Evolutionary conservation across 2,329 filamentous ascomycete species (phyloP).

Genomic region (Graphium sp.): DNA sequence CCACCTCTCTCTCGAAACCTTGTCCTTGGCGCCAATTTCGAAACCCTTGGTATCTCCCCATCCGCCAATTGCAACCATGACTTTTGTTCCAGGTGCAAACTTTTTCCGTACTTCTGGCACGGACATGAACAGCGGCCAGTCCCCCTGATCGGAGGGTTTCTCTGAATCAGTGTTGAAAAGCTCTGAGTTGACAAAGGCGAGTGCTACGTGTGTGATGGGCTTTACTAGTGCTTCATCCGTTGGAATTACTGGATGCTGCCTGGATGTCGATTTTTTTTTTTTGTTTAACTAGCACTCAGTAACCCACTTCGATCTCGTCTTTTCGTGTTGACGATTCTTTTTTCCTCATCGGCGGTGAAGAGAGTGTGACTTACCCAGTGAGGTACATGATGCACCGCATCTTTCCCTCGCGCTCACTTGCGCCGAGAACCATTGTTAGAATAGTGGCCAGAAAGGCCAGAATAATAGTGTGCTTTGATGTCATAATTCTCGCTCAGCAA

Average conservation of each 20-base stretch:
- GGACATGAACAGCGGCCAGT: constrained; percentile 36
- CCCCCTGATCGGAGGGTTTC: constrained; percentile 11
- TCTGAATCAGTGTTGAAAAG: constrained; percentile 31
- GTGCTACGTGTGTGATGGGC: constrained; percentile 36
- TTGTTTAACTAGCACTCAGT: neutral
- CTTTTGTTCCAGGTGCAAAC: constrained; percentile 35
- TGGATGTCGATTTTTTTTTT: constrained; percentile 9
- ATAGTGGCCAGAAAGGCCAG: no score
- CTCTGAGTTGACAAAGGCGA: constrained; percentile 39
- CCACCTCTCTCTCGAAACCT: constrained; percentile 35
- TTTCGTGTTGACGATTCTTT: no score
- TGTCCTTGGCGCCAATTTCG: constrained; percentile 32
- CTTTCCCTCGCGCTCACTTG: no score
- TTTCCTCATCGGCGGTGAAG: neutral
- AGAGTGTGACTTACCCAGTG: constrained; percentile 21
- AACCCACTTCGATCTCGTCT: neutral
- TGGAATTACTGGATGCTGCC: constrained; percentile 29
- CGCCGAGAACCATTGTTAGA: no score
- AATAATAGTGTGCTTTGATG: no score
- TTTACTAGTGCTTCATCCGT: constrained; percentile 14
- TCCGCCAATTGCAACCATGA: constrained; percentile 57
- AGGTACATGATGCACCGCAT: constrained; percentile 30
- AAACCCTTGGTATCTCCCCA: constrained; percentile 58
- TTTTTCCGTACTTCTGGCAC: constrained; percentile 16
- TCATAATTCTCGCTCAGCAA: no score